These are phyloP conservation scores for Ganoderma sinense DNA, from an alignment of 1,284 basidiomycete genomes.

Conservation along the genomic window DNA sequence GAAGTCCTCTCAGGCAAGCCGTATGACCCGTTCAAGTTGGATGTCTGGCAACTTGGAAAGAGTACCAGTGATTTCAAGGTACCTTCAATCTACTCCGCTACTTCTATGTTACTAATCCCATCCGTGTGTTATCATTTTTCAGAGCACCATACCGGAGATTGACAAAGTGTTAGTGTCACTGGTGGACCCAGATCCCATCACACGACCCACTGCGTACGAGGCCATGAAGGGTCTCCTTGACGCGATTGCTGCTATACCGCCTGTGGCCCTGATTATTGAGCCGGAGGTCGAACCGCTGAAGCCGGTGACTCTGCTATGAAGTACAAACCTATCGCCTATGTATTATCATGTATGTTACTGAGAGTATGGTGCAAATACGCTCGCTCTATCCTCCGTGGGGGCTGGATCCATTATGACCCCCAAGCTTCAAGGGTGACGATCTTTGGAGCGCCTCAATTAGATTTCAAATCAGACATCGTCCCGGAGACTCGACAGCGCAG, in stretches of 20 bases:
- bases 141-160: constrained; percentile 9
- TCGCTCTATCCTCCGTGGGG: too few relatives aligned
- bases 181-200: background rate
- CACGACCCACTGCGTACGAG: background rate
- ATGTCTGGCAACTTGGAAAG: constrained; percentile 18
- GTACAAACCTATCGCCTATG: too few relatives aligned
- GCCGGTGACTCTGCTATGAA: background rate
- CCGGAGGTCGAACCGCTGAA: background rate
- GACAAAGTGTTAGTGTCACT: background rate
- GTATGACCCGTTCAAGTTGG: constrained; percentile 25
- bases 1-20: constrained; percentile 28
- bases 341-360: too few relatives aligned
- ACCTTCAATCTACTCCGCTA: background rate
- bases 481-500: too few relatives aligned
- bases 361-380: too few relatives aligned
- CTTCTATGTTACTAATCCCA: background rate
- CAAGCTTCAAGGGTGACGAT: too few relatives aligned
- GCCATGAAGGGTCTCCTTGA: background rate
- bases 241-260: background rate
- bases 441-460: too few relatives aligned
- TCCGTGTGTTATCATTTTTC: background rate
- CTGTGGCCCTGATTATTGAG: background rate
- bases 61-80: constrained; percentile 16
- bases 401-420: too few relatives aligned
- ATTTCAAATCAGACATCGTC: too few relatives aligned